Base-by-base conservation (phyloP, 1,284 basidiomycete species). In the Moesziomyces globuligerus region DNA sequence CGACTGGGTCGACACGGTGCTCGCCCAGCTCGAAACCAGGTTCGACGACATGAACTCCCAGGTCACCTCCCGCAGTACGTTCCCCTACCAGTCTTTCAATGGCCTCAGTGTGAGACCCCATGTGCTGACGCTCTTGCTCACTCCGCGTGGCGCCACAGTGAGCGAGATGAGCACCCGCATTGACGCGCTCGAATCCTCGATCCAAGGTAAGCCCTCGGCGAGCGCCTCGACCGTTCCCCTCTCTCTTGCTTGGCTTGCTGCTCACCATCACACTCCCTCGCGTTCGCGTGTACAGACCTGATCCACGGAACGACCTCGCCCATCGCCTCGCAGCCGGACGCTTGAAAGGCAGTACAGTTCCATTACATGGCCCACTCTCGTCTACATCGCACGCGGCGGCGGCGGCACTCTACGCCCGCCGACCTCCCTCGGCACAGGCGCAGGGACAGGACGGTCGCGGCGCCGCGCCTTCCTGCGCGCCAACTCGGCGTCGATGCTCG, bases 1-100 rank as follows among this genome's bases (percentile, higher is more conserved):
- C 36, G 79, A 81, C 36, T 81, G 80, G 80, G 79, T 81, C 17
- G 80, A 81, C 25, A 72, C 66, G 15, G 66, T 80, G 5, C 52
- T 80, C 5, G 46, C 64, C 25, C 70, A 78, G 40, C 67, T 81
- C 24, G 79, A 80, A 50, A 53, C 53, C n/a, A 48, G 76, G 10
- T 76, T 80, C 34, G 72, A 74, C 11, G 73, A 72, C 38, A 75
- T 78, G 61, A 75, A 72, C 38, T 61, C 60, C 18, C 77, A 80
- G 37, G 75, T 81, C 13, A 70, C 66, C 28, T 44, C 57, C 3
- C 48, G 80, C 5, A 81, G 79, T 81, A 64, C 61, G 79, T 78
- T 4, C 28, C 13, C 23, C 17, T 11, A 8, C 28, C 15, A 41
- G 9, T 4, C 18, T 7, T 20, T 5, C 38, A 2, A 34, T 34